These are phyloP conservation scores for Agastache rugosa DNA, from an alignment of 257 asterid genomes.

Conservation along the genomic window DNA sequence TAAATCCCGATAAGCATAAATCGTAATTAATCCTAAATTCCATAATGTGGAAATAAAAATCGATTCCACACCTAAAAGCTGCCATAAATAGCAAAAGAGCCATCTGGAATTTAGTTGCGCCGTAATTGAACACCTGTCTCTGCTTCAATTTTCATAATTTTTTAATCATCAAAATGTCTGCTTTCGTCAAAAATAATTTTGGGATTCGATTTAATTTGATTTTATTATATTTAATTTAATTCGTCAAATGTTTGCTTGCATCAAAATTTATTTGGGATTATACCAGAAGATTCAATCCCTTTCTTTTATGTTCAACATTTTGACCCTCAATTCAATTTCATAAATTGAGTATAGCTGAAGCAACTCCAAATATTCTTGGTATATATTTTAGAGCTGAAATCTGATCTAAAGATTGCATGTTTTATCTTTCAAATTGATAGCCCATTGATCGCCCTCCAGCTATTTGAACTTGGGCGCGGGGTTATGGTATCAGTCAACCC, in stretches of 20 bases:
- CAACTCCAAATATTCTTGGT: slow-evolving; percentile 1
- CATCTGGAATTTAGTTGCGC: neutral
- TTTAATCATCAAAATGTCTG: neutral
- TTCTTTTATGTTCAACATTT: neutral
- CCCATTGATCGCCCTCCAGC: slow-evolving; percentile 18
- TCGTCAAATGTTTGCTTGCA: slow-evolving; percentile 1
- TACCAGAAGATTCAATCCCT: slow-evolving; percentile 35
- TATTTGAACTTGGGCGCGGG: slow-evolving; percentile 32
- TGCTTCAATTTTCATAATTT: neutral
- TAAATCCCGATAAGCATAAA: too few species aligned
- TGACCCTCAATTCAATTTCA: slow-evolving; percentile 15
- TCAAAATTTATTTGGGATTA: slow-evolving; percentile 19
- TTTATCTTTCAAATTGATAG: slow-evolving; percentile 2
- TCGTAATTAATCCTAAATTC: too few species aligned
- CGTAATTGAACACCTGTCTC: neutral
- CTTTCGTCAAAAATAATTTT: too few species aligned
- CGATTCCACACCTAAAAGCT: slow-evolving; percentile 9
- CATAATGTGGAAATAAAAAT: neutral
- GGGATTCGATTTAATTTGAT: too few species aligned
- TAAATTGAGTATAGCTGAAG: neutral
- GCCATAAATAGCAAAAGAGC: slow-evolving; percentile 25
- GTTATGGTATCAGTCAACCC: slow-evolving; percentile 13
- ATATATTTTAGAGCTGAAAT: neutral
- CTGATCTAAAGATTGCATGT: neutral
- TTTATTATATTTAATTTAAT: too few species aligned